Percentiles rank a stretch among this genome's conserved stretches.
These are phyloP conservation scores for Acacia pycnantha DNA, from an alignment of 331 rosid genomes.

Conservation along the genomic window DNA sequence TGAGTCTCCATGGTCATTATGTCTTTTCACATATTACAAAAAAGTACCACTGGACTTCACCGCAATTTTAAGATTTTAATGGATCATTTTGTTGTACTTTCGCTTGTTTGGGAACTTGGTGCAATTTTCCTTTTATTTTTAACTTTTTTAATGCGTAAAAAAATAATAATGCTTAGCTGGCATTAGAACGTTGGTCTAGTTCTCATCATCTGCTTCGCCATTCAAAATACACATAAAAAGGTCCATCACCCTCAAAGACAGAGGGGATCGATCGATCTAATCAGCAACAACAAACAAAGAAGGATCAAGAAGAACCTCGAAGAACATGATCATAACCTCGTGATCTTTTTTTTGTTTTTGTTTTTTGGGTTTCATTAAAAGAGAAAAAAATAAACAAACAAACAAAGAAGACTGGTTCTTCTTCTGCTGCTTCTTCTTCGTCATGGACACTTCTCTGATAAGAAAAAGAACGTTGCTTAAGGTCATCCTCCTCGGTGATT, in stretches of 20 bases:
- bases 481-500: conserved; percentile 88
- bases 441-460: conserved; percentile 56
- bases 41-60: too few species aligned
- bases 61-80: too few species aligned
- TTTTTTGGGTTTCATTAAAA: neutral
- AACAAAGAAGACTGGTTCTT: neutral
- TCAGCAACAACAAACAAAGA: neutral
- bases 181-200: conserved; percentile 56
- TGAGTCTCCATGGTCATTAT: too few species aligned
- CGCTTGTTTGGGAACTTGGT: accelerated
- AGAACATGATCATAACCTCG: conserved; percentile 21
- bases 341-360: conserved; percentile 4
- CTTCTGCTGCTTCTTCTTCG: neutral
- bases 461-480: conserved; percentile 64
- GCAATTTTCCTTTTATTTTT: neutral
- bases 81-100: too few species aligned
- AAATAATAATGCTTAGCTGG: conserved; percentile 41
- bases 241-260: conserved; percentile 8
- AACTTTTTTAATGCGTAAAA: neutral
- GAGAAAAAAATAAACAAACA: neutral
- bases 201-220: conserved; percentile 24
- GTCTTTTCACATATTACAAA: too few species aligned
- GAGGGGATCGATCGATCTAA: conserved; percentile 10
- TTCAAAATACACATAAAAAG: conserved; percentile 39
- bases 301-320: conserved; percentile 35